Evolutionary conservation across 73 alveolate species (phyloP).

Genomic region (Paramecium tetraurelia): DNA sequence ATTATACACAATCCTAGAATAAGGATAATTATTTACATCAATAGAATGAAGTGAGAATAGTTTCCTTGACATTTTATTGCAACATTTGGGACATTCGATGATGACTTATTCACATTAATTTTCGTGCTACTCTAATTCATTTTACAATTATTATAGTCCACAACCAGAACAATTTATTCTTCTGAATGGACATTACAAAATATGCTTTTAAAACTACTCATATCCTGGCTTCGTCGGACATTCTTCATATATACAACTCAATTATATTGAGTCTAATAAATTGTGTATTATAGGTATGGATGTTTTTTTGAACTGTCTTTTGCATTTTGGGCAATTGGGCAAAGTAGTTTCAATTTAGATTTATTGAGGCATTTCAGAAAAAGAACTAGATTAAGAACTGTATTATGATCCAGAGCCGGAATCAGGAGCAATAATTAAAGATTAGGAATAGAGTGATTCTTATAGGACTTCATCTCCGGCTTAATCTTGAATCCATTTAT

Average conservation of each 20-base stretch:
- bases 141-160: neutral
- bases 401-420: neutral
- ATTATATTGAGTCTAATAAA: neutral
- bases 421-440: conserved; percentile 31
- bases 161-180: conserved; percentile 44
- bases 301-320: conserved; percentile 37
- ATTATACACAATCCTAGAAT: conserved; percentile 1
- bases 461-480: neutral
- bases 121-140: neutral
- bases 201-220: conserved; percentile 33
- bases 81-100: neutral
- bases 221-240: neutral
- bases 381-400: conserved; percentile 4
- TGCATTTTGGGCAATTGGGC: conserved; percentile 15
- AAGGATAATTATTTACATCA: neutral
- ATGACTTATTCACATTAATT: neutral
- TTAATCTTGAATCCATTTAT: conserved; percentile 26
- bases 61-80: conserved; percentile 17
- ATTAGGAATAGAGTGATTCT: conserved; percentile 25
- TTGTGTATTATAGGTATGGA: conserved; percentile 24
- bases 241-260: conserved; percentile 28
- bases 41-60: neutral
- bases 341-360: neutral
- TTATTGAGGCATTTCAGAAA: neutral
- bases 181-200: conserved; percentile 13